phyloP scores from a whole-genome alignment of 139 green algal genomes.

The Picochlorum sp. region DNA sequence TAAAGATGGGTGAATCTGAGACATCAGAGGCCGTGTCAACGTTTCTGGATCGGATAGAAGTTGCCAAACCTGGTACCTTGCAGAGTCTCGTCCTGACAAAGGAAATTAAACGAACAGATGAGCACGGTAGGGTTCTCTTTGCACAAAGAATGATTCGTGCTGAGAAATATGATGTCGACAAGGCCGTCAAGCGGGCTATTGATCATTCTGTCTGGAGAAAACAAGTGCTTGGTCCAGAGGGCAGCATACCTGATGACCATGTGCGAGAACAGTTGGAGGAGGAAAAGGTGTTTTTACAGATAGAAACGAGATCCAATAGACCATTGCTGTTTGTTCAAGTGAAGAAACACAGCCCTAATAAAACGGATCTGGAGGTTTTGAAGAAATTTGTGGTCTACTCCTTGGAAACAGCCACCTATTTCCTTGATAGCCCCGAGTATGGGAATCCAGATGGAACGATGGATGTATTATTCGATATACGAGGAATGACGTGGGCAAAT shows the following conservation, averaged over 20 bases:
- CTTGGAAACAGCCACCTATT: constrained; percentile 9
- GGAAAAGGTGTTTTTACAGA: constrained; percentile 16
- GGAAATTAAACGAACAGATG: background rate
- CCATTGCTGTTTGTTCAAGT: background rate
- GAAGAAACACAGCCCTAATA: background rate
- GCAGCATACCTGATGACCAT: background rate
- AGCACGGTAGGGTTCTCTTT: background rate
- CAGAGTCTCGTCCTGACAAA: background rate
- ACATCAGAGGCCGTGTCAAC: background rate
- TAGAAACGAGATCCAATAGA: background rate
- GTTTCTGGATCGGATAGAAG: background rate
- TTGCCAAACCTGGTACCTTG: background rate
- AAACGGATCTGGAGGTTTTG: background rate
- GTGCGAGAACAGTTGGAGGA: constrained; percentile 7
- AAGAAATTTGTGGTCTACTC: constrained; percentile 15
- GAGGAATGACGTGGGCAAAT: background rate
- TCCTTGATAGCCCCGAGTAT: background rate
- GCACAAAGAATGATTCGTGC: background rate
- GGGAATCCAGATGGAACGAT: background rate
- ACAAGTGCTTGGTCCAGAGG: background rate
- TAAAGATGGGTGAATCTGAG: background rate
- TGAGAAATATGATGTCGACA: constrained; percentile 4
- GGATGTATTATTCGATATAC: constrained; percentile 17
- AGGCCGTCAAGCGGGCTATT: background rate
- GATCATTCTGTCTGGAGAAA: background rate